Conservation (phyloP, 192 early-diverging fungal species). For the Entrophospora sp. region DNA sequence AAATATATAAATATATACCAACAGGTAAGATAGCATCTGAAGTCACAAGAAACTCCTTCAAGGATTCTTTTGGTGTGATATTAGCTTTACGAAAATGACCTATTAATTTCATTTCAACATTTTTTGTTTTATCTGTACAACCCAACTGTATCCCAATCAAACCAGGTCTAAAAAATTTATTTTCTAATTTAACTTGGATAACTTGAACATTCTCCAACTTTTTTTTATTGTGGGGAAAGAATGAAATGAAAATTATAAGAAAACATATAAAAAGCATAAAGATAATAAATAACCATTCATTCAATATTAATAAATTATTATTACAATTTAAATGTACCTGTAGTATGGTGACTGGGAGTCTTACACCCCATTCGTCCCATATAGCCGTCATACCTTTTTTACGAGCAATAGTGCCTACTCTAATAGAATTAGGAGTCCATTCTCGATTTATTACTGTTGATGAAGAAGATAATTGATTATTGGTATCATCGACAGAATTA, state of each 20-base stretch:
- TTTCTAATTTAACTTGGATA: constrained; percentile 41
- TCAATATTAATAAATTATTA: neutral
- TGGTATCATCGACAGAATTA: no score
- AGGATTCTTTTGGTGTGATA: constrained; percentile 67
- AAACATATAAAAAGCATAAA: constrained; percentile 1
- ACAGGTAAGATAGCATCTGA: constrained; percentile 77
- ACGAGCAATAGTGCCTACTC: constrained; percentile 65
- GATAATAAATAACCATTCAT: neutral
- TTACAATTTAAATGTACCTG: constrained; percentile 40
- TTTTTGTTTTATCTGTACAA: constrained; percentile 47
- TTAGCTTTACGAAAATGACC: constrained; percentile 66
- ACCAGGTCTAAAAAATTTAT: constrained; percentile 33
- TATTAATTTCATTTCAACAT: constrained; percentile 59
- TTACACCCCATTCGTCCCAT: constrained; percentile 90
- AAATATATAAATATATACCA: constrained; percentile 26
- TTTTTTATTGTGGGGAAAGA: neutral
- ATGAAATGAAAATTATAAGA: neutral
- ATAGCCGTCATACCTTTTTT: constrained; percentile 94
- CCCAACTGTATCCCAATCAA: constrained; percentile 63
- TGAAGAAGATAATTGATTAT: neutral
- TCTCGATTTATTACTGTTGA: neutral
- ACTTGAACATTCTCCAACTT: constrained; percentile 69
- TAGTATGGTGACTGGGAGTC: constrained; percentile 83
- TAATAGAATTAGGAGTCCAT: constrained; percentile 17
- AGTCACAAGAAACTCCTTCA: constrained; percentile 78